Evolutionary conservation across 257 asterid species (phyloP).

Genomic region (Oldenlandia corymbosa): DNA sequence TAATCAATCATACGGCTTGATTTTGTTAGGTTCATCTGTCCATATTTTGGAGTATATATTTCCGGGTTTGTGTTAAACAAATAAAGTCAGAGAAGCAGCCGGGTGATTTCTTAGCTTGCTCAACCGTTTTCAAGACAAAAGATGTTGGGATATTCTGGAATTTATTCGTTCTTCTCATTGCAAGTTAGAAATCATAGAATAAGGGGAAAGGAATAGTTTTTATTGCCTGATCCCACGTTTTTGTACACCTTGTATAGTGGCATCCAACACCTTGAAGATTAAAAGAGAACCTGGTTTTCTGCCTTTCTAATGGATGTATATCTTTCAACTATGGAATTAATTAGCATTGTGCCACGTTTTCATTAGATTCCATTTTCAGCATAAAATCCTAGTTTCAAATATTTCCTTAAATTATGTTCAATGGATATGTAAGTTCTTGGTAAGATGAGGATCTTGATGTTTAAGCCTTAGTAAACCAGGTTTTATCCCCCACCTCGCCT

Average conservation of each 20-base stretch:
- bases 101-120: background rate
- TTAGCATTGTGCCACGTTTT: no score
- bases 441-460: background rate
- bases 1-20: background rate
- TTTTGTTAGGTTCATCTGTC: background rate
- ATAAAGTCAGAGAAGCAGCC: background rate
- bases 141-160: background rate
- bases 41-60: background rate
- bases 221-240: background rate
- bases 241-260: background rate
- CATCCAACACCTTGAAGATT: background rate
- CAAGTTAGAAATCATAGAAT: no score
- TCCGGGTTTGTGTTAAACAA: background rate
- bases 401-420: background rate
- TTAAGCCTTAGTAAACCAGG: background rate
- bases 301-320: no score
- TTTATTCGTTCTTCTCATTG: background rate
- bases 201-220: background rate
- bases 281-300: no score
- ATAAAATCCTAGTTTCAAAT: background rate
- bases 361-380: no score
- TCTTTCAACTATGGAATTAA: background rate
- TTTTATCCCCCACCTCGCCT: background rate
- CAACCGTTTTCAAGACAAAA: background rate
- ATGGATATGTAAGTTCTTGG: background rate